A percentile compares a stretch with the other conserved stretches of the same genome.
phyloP scores from a whole-genome alignment of 1,139 yeast species.

The Magnusiomyces suaveolens region DNA sequence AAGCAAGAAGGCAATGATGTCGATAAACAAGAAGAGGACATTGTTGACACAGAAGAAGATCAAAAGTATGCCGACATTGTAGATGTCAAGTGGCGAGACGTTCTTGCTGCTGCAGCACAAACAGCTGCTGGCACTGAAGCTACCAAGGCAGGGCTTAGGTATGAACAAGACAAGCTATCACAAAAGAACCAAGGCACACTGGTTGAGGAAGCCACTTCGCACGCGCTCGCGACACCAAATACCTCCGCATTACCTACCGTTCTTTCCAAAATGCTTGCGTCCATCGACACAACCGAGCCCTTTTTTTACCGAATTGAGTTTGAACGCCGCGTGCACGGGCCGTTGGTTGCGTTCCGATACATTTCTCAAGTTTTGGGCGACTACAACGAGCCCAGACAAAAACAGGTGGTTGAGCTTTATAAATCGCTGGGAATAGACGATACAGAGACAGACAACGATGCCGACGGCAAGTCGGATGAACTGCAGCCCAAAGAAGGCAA shows the following conservation, averaged over 20 bases:
- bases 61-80: neutral
- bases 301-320: conserved; percentile 21
- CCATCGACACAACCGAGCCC: conserved; percentile 12
- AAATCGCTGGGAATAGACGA: neutral
- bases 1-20: conserved; percentile 11
- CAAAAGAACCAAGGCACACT: neutral
- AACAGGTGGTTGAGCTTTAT: neutral
- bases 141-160: neutral
- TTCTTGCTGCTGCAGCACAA: conserved; percentile 15
- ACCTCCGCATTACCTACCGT: conserved; percentile 3
- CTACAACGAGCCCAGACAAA: neutral
- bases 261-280: neutral
- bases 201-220: neutral
- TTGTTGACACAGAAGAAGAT: conserved; percentile 21
- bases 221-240: neutral
- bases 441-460: neutral
- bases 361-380: conserved; percentile 16
- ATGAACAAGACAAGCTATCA: neutral
- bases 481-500: too few species aligned
- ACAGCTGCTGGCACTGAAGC: neutral
- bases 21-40: neutral
- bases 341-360: conserved; percentile 18
- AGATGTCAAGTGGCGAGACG: neutral
- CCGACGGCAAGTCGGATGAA: neutral
- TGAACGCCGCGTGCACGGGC: conserved; percentile 19